Conservation (phyloP, 345 rosid species). For the Orychophragmus violaceus region DNA sequence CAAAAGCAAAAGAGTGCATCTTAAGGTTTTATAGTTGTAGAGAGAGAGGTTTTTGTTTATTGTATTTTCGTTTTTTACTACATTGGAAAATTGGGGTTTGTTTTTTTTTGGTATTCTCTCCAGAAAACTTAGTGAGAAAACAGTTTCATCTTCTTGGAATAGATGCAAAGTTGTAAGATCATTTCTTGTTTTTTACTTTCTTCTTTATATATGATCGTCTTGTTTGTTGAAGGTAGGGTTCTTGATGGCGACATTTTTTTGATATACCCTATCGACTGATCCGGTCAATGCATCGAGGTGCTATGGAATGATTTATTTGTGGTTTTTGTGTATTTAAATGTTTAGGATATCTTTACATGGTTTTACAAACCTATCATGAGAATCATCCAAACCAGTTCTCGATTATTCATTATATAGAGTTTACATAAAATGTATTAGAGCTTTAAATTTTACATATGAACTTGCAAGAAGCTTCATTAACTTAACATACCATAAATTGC, state of each 20-base stretch:
- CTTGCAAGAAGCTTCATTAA: not conserved
- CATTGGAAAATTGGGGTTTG: constrained; percentile 2
- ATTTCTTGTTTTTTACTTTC: not conserved
- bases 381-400: not conserved
- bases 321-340: too few relatives aligned
- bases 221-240: constrained; percentile 14
- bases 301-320: too few relatives aligned
- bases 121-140: constrained; percentile 8
- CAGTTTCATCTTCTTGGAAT: constrained; percentile 6
- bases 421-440: not conserved
- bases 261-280: too few relatives aligned
- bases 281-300: too few relatives aligned
- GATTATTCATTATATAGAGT: not conserved
- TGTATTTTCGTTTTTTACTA: constrained; percentile 6
- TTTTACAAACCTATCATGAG: not conserved
- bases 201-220: not conserved
- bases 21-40: constrained; percentile 24
- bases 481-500: not conserved
- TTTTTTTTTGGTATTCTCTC: not conserved
- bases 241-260: not conserved
- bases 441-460: not conserved
- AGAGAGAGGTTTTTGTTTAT: constrained; percentile 10
- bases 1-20: constrained; percentile 18
- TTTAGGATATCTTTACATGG: not conserved
- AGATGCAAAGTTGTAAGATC: constrained; percentile 17